Evolutionary conservation across 305 asterid species (phyloP).

Genomic region (Nicotiana rustica): DNA sequence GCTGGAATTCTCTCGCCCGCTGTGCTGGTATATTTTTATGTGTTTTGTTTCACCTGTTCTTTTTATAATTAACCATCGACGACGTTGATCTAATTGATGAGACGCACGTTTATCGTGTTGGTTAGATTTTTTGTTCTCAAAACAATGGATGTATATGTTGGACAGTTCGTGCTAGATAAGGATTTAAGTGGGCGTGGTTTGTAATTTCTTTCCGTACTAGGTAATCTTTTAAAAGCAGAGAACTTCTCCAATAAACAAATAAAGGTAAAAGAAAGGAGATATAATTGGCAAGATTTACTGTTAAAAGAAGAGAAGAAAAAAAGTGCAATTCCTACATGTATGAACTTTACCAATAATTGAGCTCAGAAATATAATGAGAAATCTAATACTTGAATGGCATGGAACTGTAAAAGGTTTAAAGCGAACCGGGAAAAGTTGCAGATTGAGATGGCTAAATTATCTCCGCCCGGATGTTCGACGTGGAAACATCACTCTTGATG

Average conservation of each 20-base stretch:
- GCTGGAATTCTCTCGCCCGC: slow-evolving; percentile 94
- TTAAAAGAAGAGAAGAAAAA: neutral
- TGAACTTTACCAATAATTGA: neutral
- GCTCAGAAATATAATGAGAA: neutral
- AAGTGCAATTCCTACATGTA: neutral
- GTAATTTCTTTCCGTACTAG: neutral
- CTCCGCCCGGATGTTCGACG: slow-evolving; percentile 86
- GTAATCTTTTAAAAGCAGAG: slow-evolving; percentile 14
- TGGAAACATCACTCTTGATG: slow-evolving; percentile 79
- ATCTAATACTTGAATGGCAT: neutral
- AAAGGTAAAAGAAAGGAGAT: neutral
- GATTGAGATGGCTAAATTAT: slow-evolving; percentile 83
- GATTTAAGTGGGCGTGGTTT: slow-evolving; percentile 31
- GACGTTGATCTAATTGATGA: too few species aligned
- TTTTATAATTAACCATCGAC: neutral
- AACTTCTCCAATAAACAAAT: slow-evolving; percentile 30
- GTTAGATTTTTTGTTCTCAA: neutral
- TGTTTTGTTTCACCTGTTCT: neutral
- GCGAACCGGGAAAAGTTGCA: slow-evolving; percentile 86
- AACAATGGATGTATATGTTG: neutral
- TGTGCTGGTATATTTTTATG: slow-evolving; percentile 60
- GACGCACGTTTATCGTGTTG: neutral
- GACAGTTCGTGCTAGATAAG: slow-evolving; percentile 23
- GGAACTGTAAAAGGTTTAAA: slow-evolving; percentile 58
- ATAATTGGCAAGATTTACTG: neutral